Base-by-base conservation (phyloP, 352 stramenopile genomes). In the Globisporangium radiosum region DNA sequence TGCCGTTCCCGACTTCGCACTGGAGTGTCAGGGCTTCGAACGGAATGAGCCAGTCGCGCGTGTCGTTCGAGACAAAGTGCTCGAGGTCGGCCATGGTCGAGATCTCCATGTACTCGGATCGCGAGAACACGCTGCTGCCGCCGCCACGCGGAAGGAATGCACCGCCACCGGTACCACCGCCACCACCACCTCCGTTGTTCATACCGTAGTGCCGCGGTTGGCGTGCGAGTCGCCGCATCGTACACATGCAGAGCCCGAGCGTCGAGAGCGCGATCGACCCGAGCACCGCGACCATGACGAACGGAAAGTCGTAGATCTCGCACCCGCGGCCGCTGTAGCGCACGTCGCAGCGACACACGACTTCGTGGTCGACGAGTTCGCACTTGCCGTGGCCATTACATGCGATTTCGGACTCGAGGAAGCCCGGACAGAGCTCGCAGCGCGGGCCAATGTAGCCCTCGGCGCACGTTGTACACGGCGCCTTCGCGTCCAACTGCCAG, bases 1-100 rank as follows among this genome's bases (percentile, higher is more conserved):
- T 94, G 15, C 87, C 87, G 55, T 93, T 94, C 48, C 87, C 87
- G 7, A 96, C 80, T 60, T 94, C 85, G 47, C 68, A 75, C 64
- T 93, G 86, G 15, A 96, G 59, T n/a, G 84, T 91, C 10, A 96
- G 72, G 48, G 88, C 86, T 63, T 95, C 80, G 47, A 94, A 95
- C 49, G 82, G 84, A 44, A 96, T 94, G n/a, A 96, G 73, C 87
- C 87, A 96, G 62, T 96, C 87, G 51, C 81, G 74, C 15, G 76
- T 88, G 63, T 93, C 85, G 58, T 90, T 92, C 38, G 82, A 92
- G 8, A 95, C 85, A 47, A 94, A 94, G 55, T 88, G 91, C 68
- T 94, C 85, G 44, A 94, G 67, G 58, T 94, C 85, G 40, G 81
- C 76, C 82, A 94, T 86, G 59, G 88, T 81, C 43, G 82, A 87